phyloP scores from a whole-genome alignment of 2,329 filamentous ascomycete species.

The Neopestalotiopsis sp. region DNA sequence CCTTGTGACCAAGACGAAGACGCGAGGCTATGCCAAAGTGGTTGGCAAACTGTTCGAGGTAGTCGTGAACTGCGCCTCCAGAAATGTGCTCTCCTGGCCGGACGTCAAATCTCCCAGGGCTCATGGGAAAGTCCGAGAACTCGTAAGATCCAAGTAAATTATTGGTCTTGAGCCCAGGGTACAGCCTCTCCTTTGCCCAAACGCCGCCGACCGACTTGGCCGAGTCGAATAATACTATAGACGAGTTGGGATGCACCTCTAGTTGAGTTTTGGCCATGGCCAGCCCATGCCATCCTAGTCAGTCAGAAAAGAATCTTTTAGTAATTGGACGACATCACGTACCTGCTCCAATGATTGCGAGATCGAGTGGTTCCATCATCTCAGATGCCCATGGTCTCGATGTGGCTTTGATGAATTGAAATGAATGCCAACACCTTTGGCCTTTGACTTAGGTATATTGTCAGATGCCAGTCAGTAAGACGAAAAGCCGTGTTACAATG shows the following conservation, averaged over 20 bases:
- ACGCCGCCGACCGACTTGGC: slow-evolving; percentile 60
- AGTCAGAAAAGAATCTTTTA: neutral
- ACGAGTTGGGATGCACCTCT: slow-evolving; percentile 36
- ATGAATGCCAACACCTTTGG: neutral
- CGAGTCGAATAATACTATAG: slow-evolving; percentile 55
- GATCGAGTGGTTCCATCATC: slow-evolving; percentile 4
- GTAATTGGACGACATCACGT: neutral
- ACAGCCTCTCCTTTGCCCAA: slow-evolving; percentile 63
- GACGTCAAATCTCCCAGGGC: slow-evolving; percentile 51
- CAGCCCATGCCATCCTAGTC: slow-evolving; percentile 53
- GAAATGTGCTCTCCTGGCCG: slow-evolving; percentile 52
- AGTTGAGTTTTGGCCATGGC: slow-evolving; percentile 56
- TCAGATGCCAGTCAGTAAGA: neutral
- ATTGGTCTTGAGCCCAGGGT: slow-evolving; percentile 67
- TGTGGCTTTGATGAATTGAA: neutral
- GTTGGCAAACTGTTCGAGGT: slow-evolving; percentile 20
- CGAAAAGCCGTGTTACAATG: neutral
- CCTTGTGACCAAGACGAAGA: slow-evolving; percentile 19
- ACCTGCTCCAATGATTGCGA: slow-evolving; percentile 9
- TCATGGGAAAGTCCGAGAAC: slow-evolving; percentile 68
- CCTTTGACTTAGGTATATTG: neutral
- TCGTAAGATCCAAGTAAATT: slow-evolving; percentile 69
- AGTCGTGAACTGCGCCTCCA: slow-evolving; percentile 45
- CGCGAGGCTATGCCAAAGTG: slow-evolving; percentile 16
- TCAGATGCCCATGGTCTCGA: neutral